Evolutionary conservation across 2,329 filamentous ascomycete genomes (phyloP).

Genomic region (Penicillium sp.): DNA sequence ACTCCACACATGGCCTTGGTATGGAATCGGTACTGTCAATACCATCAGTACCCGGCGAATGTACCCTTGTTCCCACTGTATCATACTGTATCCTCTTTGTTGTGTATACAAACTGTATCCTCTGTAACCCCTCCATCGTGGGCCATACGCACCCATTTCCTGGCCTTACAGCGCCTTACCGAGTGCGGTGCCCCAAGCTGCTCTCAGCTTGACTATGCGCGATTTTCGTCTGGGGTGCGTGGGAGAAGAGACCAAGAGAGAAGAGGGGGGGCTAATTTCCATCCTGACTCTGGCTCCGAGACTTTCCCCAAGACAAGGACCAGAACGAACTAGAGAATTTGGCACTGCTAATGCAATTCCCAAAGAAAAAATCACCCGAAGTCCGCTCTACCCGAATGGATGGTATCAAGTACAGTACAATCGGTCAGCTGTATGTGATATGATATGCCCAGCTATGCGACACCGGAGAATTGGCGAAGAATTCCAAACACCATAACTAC

Average conservation of each 20-base stretch:
- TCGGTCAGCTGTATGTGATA: neutral
- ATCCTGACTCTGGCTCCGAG: slow-evolving; percentile 2
- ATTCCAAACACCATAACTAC: neutral
- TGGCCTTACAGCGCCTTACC: slow-evolving; percentile 16
- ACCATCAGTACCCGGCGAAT: neutral
- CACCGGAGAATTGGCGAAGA: slow-evolving; percentile 23
- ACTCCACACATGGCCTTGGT: slow-evolving; percentile 20
- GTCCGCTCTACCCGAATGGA: neutral
- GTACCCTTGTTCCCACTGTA: neutral
- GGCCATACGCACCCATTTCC: slow-evolving; percentile 10
- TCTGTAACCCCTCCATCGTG: neutral
- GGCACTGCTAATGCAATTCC: slow-evolving; percentile 7
- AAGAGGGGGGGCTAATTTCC: slow-evolving; percentile 1
- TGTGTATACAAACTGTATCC: neutral
- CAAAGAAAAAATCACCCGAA: neutral
- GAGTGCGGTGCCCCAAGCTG: slow-evolving; percentile 23
- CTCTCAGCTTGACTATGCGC: slow-evolving; percentile 32
- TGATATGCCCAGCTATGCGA: slow-evolving; percentile 11
- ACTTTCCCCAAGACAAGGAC: slow-evolving; percentile 4
- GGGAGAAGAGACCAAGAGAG: neutral
- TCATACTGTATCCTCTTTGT: neutral
- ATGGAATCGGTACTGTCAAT: slow-evolving; percentile 9
- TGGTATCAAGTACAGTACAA: neutral
- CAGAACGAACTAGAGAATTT: slow-evolving; percentile 20
- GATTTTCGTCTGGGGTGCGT: slow-evolving; percentile 20